phyloP scores from a whole-genome alignment of 1,139 yeast species.

The Pichia inconspicua region DNA sequence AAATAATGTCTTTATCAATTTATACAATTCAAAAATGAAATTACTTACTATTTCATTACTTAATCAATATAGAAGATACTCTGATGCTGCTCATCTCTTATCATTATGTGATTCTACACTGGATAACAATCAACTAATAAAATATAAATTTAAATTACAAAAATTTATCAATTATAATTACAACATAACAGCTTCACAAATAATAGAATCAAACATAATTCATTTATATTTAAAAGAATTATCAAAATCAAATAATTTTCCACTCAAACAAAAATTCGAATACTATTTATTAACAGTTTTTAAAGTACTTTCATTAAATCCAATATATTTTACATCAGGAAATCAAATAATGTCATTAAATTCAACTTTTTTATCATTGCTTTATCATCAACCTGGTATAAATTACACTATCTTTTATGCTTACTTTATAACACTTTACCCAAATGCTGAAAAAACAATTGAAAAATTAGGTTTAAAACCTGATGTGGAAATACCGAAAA shows the following conservation, averaged over 20 bases:
- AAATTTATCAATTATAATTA: slow-evolving; percentile 4
- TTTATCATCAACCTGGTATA: slow-evolving; percentile 4
- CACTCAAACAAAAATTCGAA: slow-evolving; percentile 8
- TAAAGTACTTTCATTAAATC: slow-evolving; percentile 2
- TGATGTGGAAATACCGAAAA: slow-evolving; percentile 5
- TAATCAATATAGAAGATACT: slow-evolving; percentile 2
- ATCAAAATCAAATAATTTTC: not conserved
- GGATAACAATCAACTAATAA: not conserved
- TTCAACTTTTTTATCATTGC: slow-evolving; percentile 7
- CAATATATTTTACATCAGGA: not conserved
- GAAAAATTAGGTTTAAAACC: slow-evolving; percentile 3
- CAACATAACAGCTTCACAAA: not conserved
- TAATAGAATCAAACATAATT: slow-evolving; percentile 3
- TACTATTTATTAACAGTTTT: slow-evolving; percentile 7
- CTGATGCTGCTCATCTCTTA: slow-evolving; percentile 6
- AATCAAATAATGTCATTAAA: slow-evolving; percentile 8
- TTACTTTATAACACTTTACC: slow-evolving; percentile 11
- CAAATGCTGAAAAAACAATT: slow-evolving; percentile 6
- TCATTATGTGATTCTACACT: not conserved
- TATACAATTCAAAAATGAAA: slow-evolving; percentile 9
- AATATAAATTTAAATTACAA: slow-evolving; percentile 7
- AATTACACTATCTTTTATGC: slow-evolving; percentile 6
- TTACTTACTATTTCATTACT: slow-evolving; percentile 11
- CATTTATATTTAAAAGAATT: slow-evolving; percentile 9
- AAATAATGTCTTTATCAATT: slow-evolving; percentile 1